A percentile compares a stretch with the other conserved stretches of the same genome.
Evolutionary conservation across 345 rosid species (phyloP).

Genomic region (Litchi chinensis): DNA sequence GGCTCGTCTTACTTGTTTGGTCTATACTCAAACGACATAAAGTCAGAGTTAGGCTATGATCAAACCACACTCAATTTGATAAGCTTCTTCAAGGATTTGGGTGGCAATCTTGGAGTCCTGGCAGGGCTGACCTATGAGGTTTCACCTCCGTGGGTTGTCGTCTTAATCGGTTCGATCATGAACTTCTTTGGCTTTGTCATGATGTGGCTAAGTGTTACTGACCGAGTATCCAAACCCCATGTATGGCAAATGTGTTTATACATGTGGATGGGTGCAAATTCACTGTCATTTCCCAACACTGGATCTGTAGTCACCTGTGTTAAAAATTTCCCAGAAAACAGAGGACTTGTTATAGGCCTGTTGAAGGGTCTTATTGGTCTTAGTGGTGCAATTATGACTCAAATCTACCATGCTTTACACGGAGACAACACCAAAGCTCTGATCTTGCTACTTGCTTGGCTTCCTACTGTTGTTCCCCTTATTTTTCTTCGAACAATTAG

Average conservation of each 20-base stretch:
- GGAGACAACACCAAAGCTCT: constrained; percentile 42
- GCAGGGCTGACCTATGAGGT: constrained; percentile 52
- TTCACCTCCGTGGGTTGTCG: constrained; percentile 52
- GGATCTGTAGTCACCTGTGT: constrained; percentile 57
- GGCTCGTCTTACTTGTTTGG: constrained; percentile 62
- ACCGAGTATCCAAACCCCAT: constrained; percentile 38
- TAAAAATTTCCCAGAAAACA: constrained; percentile 59
- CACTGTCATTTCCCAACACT: constrained; percentile 57
- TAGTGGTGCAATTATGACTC: constrained; percentile 58
- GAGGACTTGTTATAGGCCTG: constrained; percentile 55
- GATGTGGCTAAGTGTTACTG: constrained; percentile 52
- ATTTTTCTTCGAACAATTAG: constrained; percentile 44
- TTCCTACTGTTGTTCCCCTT: constrained; percentile 47
- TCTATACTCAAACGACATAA: constrained; percentile 50
- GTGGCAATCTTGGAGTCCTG: constrained; percentile 52
- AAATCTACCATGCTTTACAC: constrained; percentile 50
- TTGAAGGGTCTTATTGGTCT: constrained; percentile 58
- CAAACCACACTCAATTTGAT: constrained; percentile 54
- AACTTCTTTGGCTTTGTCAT: constrained; percentile 54
- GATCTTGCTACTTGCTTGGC: constrained; percentile 56
- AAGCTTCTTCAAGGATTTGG: constrained; percentile 57
- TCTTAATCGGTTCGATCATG: constrained; percentile 46
- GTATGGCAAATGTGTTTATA: constrained; percentile 62
- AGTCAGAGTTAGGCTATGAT: constrained; percentile 44
- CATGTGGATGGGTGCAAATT: constrained; percentile 56